A percentile compares a stretch with the other conserved stretches of the same genome.
These are phyloP conservation scores for Corymbia maculata DNA, from an alignment of 345 rosid genomes.

Conservation along the genomic window DNA sequence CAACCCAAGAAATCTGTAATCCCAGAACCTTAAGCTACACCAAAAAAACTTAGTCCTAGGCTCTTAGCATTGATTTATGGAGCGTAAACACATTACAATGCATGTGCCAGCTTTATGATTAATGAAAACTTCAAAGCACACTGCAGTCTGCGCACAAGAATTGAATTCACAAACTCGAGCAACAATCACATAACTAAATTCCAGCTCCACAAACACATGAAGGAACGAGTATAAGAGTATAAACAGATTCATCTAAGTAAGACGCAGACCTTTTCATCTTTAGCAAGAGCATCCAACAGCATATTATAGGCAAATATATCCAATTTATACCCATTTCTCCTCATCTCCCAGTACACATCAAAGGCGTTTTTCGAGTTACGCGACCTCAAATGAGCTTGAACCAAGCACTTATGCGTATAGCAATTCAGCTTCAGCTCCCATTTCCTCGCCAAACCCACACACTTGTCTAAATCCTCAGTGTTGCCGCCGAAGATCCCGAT, in stretches of 20 bases:
- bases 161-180: not conserved
- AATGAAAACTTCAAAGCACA: not conserved
- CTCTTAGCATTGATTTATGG: not conserved
- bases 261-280: slow-evolving; percentile 52
- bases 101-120: not conserved
- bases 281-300: slow-evolving; percentile 82
- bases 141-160: not conserved
- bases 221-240: not conserved
- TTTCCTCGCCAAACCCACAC: slow-evolving; percentile 42
- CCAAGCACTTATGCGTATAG: slow-evolving; percentile 71
- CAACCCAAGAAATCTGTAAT: not conserved
- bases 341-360: slow-evolving; percentile 55
- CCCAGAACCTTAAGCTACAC: not conserved
- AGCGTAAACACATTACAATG: not conserved
- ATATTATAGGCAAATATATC: slow-evolving; percentile 81
- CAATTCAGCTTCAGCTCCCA: slow-evolving; percentile 79
- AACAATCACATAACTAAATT: not conserved
- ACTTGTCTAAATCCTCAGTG: slow-evolving; percentile 43
- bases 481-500: slow-evolving; percentile 53
- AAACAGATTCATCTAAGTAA: not conserved
- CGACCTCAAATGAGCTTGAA: slow-evolving; percentile 77
- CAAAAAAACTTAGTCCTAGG: not conserved
- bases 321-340: slow-evolving; percentile 53
- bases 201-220: not conserved
- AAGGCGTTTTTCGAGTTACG: slow-evolving; percentile 40